phyloP scores from a whole-genome alignment of 2,329 filamentous ascomycete species.

The Trichoderma semiorbis region DNA sequence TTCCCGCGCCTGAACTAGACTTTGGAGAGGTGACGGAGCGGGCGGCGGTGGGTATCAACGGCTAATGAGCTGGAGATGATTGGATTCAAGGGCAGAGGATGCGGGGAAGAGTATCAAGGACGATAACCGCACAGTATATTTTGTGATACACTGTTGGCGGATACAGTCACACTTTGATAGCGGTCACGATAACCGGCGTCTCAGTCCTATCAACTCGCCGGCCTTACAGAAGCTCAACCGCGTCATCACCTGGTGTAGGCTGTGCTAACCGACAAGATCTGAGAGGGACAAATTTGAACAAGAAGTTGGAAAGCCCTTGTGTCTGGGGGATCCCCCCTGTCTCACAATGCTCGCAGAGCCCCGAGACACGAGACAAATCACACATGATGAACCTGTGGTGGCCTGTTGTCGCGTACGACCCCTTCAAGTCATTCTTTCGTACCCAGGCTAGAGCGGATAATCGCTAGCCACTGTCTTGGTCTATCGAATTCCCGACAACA shows the following conservation, averaged over 20 bases:
- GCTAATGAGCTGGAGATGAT: background rate
- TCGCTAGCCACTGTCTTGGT: background rate
- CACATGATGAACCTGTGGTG: background rate
- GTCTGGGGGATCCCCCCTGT: background rate
- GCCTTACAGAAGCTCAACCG: background rate
- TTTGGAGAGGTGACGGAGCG: background rate
- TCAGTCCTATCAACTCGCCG: background rate
- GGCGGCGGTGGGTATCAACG: constrained; percentile 2
- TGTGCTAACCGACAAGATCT: background rate
- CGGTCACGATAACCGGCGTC: background rate
- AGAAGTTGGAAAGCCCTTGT: background rate
- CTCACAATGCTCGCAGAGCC: background rate
- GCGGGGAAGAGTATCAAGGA: background rate
- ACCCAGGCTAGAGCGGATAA: background rate
- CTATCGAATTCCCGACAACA: background rate
- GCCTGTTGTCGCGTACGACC: background rate
- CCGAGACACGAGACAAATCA: background rate
- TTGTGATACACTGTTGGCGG: background rate
- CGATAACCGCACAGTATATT: background rate
- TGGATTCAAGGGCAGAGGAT: background rate
- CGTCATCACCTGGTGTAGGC: background rate
- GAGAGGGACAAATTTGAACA: background rate
- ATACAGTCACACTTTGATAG: background rate
- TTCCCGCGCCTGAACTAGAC: background rate
- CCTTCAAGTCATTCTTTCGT: background rate